These are phyloP conservation scores for Annulohypoxylon nitens DNA, from an alignment of 495 filamentous ascomycete species.

Conservation along the genomic window DNA sequence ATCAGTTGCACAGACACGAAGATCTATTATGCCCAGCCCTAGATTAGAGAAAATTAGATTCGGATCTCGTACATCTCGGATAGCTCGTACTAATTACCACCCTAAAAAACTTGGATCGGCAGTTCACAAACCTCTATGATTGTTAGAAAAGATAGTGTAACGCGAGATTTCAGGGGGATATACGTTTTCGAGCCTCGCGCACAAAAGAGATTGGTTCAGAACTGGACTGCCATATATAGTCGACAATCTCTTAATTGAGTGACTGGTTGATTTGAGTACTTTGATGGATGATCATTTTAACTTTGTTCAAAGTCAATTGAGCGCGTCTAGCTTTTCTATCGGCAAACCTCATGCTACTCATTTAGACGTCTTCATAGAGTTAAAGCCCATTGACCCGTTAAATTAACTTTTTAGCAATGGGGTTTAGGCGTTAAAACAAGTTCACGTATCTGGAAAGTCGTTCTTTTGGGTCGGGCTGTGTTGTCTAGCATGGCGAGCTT, in stretches of 20 bases:
- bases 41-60: constrained; percentile 6
- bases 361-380: no score
- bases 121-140: background rate
- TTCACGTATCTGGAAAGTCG: constrained; percentile 26
- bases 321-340: background rate
- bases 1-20: background rate
- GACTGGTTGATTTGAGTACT: no score
- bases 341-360: no score
- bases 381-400: background rate
- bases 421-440: constrained; percentile 24
- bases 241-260: background rate
- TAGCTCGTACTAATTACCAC: constrained; percentile 2
- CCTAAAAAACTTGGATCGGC: constrained; percentile 8
- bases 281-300: background rate
- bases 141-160: background rate
- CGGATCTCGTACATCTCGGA: constrained; percentile 34
- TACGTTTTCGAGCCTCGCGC: background rate
- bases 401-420: constrained; percentile 40
- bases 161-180: background rate
- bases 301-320: background rate
- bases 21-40: background rate
- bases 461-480: constrained; percentile 38
- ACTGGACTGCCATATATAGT: background rate
- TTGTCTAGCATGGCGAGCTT: constrained; percentile 45
- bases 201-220: background rate